Conservation (phyloP, 305 asterid genomes). For the Solanum hybrid region DNA sequence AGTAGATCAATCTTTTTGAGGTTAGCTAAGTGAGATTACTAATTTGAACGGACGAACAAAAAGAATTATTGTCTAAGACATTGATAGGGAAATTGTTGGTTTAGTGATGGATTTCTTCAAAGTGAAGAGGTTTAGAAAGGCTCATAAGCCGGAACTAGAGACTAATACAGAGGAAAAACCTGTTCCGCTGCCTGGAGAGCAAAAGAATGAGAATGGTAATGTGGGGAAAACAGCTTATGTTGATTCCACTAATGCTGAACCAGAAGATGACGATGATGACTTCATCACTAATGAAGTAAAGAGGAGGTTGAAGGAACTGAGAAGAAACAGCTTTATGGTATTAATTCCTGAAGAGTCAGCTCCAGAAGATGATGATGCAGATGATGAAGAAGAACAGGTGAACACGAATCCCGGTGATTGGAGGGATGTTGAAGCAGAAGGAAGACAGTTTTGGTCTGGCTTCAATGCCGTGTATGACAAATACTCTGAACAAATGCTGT, state of each 20-base stretch:
- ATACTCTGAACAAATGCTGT: slow-evolving; percentile 72
- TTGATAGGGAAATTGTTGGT: not conserved
- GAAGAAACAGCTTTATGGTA: slow-evolving; percentile 89
- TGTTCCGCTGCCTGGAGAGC: slow-evolving; percentile 43
- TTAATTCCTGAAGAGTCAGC: slow-evolving; percentile 84
- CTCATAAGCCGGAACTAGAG: slow-evolving; percentile 39
- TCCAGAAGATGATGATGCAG: slow-evolving; percentile 51
- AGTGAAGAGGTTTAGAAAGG: slow-evolving; percentile 54
- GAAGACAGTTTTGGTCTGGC: slow-evolving; percentile 79
- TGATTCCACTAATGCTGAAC: slow-evolving; percentile 39
- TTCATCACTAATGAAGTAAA: slow-evolving; percentile 89
- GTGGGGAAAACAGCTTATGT: slow-evolving; percentile 36
- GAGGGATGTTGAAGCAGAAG: slow-evolving; percentile 88
- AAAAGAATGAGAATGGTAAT: slow-evolving; percentile 28
- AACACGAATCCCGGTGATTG: slow-evolving; percentile 53
- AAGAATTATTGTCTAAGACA: not conserved
- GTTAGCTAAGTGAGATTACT: not conserved
- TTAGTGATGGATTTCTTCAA: slow-evolving; percentile 66
- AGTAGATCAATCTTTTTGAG: not conserved
- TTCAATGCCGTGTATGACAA: slow-evolving; percentile 79
- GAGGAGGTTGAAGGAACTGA: slow-evolving; percentile 86
- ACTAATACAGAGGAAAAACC: slow-evolving; percentile 33
- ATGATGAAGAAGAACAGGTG: slow-evolving; percentile 58
- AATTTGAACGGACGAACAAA: not conserved
- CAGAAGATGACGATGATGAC: slow-evolving; percentile 85